Evolutionary conservation across 345 rosid genomes (phyloP).

Genomic region (Euphorbia peplus): DNA sequence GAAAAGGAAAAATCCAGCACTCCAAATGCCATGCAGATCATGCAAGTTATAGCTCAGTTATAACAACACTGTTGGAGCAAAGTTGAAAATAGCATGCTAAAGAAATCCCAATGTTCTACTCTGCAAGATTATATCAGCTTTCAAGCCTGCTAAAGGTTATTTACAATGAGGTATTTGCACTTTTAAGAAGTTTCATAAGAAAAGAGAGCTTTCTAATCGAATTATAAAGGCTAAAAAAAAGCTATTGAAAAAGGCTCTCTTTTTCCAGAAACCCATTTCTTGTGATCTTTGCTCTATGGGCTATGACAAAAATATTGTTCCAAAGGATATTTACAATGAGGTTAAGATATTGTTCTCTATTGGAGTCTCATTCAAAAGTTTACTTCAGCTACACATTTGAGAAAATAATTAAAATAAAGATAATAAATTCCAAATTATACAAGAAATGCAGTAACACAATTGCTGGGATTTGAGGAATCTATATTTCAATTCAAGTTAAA

Average conservation of each 20-base stretch:
- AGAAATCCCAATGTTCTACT: neutral
- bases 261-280: too few relatives aligned
- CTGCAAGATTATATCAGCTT: neutral
- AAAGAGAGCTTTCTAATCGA: too few relatives aligned
- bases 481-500: constrained; percentile 9
- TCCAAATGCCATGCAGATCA: neutral
- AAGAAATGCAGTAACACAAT: neutral
- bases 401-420: neutral
- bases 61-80: neutral
- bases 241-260: too few relatives aligned
- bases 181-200: too few relatives aligned
- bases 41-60: neutral
- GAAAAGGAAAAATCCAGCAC: neutral
- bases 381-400: neutral
- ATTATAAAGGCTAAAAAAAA: too few relatives aligned
- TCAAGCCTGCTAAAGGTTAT: neutral
- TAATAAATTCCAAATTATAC: neutral
- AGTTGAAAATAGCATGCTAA: neutral
- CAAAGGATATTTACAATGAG: constrained; percentile 2
- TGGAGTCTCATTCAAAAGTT: neutral
- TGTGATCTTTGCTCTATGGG: too few relatives aligned
- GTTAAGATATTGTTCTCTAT: neutral
- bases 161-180: constrained; percentile 3
- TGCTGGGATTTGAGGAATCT: neutral
- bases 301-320: too few relatives aligned